Conservation (phyloP, 345 rosid species). For the Salix viminalis region DNA sequence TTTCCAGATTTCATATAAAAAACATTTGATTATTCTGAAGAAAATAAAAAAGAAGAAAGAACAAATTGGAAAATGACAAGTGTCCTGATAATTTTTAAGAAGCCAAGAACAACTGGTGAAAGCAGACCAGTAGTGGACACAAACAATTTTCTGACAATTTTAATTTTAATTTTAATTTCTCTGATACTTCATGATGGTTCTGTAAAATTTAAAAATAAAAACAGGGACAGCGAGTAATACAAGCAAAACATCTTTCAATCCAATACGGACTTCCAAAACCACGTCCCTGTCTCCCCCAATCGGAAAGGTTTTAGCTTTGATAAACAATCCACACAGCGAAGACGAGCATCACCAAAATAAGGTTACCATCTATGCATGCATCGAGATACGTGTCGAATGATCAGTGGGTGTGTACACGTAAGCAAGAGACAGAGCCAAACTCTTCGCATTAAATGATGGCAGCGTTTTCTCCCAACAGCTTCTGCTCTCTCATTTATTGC, state of each 20-base stretch:
- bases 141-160: no score
- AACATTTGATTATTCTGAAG: no score
- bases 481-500: constrained; percentile 39
- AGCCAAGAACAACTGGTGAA: no score
- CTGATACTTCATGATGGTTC: no score
- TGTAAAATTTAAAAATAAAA: no score
- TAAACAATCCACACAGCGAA: not conserved
- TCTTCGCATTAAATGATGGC: constrained; percentile 28
- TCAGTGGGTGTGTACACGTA: constrained; percentile 8
- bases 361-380: not conserved
- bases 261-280: not conserved
- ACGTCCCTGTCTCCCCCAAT: not conserved
- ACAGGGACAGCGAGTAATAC: not conserved
- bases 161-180: no score
- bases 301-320: not conserved
- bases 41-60: no score
- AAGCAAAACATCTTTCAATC: not conserved
- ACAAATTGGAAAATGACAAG: no score
- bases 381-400: constrained; percentile 3
- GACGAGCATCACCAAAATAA: not conserved
- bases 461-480: constrained; percentile 26
- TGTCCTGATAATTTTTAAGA: no score
- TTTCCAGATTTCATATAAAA: no score
- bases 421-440: constrained; percentile 6
- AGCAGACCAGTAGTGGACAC: no score